phyloP scores from a whole-genome alignment of 257 asterid species.

The Forsythia suspensa region DNA sequence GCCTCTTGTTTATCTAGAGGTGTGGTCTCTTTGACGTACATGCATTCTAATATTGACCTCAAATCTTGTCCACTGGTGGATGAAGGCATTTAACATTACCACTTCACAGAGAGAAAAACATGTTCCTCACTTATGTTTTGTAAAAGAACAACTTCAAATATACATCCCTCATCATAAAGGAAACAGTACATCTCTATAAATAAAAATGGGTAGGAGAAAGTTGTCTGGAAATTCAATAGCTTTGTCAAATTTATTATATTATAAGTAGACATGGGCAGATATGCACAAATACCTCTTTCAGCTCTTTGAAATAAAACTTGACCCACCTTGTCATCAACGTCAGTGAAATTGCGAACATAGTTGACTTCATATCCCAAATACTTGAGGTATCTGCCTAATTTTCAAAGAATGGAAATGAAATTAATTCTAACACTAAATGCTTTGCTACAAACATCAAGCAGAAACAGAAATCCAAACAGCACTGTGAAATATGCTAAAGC shows the following conservation, averaged over 20 bases:
- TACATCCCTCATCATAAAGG: no score
- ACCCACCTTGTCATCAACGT: slow-evolving; percentile 94
- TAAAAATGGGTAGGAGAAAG: no score
- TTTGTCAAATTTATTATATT: slow-evolving; percentile 1
- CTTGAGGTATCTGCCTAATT: slow-evolving; percentile 86
- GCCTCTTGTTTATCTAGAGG: no score
- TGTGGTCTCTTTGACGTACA: no score
- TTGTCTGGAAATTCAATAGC: not conserved
- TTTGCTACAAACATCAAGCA: not conserved
- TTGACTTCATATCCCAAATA: slow-evolving; percentile 90
- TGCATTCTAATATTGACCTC: no score
- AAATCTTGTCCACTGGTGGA: no score
- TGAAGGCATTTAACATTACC: no score
- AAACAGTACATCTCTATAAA: no score
- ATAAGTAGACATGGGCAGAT: not conserved
- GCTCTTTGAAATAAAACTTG: not conserved
- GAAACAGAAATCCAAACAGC: not conserved
- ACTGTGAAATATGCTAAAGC: not conserved
- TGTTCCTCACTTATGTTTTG: no score
- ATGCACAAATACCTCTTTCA: slow-evolving; percentile 13
- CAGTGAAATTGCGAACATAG: slow-evolving; percentile 94
- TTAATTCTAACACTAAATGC: slow-evolving; percentile 20
- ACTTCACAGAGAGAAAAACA: no score
- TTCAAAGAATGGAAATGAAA: slow-evolving; percentile 29
- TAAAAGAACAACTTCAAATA: no score